Base-by-base conservation (phyloP, 352 stramenopile genomes). In the Ophiocytium majus region DNA sequence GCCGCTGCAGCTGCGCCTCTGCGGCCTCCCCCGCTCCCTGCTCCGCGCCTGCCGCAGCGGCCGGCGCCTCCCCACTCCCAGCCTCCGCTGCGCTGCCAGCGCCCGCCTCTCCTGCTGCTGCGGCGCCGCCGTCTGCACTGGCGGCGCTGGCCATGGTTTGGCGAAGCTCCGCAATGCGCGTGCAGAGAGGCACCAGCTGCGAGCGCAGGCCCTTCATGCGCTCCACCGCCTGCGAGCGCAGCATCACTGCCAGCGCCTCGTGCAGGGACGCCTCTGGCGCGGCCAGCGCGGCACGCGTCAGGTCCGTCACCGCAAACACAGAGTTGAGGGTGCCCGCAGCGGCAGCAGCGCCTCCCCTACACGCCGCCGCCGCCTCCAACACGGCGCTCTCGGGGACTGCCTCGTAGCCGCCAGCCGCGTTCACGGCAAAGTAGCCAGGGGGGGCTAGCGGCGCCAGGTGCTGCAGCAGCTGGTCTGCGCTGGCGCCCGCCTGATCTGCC, bases 241-340 rank as follows among this genome's bases (percentile, higher is more conserved):
- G 80, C 63, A 86, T 81, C 28, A 86, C 83, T 76, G 84, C 74
- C 34, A 86, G 76, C 80, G 82, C 83, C 49, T 86, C 83, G 36
- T 82, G 37, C 78, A 86, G 50, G 0, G 81, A 66, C 63, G 84
- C 34, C 9, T 86, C 83, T 10, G 57, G 79, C 63, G 79, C 75
- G 1, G 10, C 36, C 50, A 76, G 49, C 34, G 23, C 75, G 75
- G 84, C 74, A 28, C 80, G 78, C 17, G 43, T 66, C 34, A 66
- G 63, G 36, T 83, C 79, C 78, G 43, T 63, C 1, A 32, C 37
- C 36, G 76, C 80, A 50, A 86, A 86, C 33, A 84, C 63, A 63
- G 63, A 79, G 35, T 86, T 74, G 36, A 86, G 63, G 0, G 82
- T 81, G 10, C 28, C 82, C 66, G 63, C 82, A 19, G 10, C 37